phyloP scores from a whole-genome alignment of 2,329 filamentous ascomycete genomes.

The Clonostachys chloroleuca region DNA sequence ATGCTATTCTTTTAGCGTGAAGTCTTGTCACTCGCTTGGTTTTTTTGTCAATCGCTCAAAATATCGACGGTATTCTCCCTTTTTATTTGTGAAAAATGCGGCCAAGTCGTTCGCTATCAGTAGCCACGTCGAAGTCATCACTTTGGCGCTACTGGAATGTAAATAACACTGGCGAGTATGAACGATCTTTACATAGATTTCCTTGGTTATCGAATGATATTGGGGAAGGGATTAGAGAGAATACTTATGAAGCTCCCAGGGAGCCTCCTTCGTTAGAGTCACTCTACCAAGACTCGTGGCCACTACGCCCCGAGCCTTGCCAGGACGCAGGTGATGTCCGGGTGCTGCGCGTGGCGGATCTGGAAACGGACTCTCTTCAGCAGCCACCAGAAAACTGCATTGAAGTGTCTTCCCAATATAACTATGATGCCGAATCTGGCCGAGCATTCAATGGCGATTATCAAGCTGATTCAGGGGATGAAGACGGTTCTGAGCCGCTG shows the following conservation, averaged over 20 bases:
- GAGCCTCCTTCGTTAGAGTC: no score
- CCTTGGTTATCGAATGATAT: slow-evolving; percentile 13
- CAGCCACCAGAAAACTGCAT: not conserved
- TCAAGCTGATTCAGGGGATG: no score
- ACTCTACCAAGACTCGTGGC: no score
- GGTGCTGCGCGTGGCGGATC: not conserved
- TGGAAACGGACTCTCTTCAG: not conserved
- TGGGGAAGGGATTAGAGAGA: no score
- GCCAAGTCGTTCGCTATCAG: slow-evolving; percentile 8
- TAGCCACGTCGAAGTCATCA: slow-evolving; percentile 14
- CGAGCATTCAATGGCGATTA: not conserved
- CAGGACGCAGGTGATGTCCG: not conserved
- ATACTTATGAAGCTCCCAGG: no score
- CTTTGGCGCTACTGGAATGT: slow-evolving; percentile 21
- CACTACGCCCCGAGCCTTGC: no score
- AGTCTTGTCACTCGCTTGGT: no score
- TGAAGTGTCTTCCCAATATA: no score
- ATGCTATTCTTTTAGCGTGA: no score
- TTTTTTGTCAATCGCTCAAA: no score
- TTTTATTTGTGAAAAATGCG: not conserved
- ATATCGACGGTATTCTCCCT: not conserved
- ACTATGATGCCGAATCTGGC: slow-evolving; percentile 3
- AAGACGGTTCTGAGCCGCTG: no score
- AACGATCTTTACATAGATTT: slow-evolving; percentile 18
- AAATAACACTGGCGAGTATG: slow-evolving; percentile 14